Evolutionary conservation across 441 rosid species (phyloP), one percentile per base, ranked within the genome.

Genomic region (Brassica hybrid): DNA sequence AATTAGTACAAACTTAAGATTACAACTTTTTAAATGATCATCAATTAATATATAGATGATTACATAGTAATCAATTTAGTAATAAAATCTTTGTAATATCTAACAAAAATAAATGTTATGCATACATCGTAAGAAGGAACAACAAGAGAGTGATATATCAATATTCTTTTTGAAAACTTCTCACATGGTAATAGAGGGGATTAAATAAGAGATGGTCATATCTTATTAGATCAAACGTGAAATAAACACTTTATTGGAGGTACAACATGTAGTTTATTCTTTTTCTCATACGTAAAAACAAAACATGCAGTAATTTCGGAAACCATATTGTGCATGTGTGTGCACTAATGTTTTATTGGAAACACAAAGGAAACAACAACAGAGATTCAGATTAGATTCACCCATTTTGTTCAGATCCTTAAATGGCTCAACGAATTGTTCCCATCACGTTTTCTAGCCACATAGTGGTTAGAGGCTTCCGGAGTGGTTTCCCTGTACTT

Each of bases 391-490:
- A n/a, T n/a, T 2, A 48, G 56, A 1, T 45, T 12, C 7, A 5
- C 4, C 14, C n/a, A 12, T 18, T 56, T 56, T 56, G 4, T 17
- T 56, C 60, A 57, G 61, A 57, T 9, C 27, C 69, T 87, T 73
- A 83, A 83, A 64, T 83, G 86, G 12, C 41, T 38, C 36, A 90
- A 72, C 7, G 82, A 76, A 27, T 83, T 72, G 21, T 76, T 73
- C 4, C 88, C 88, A 59, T 73, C 81, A 3, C 83, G 84, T 43
- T 86, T 86, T 73, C 81, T 85, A 0, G 77, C 67, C 54, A 34
- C 36, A 57, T 43, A 82, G 11, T 60, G 38, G 18, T 16, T 13
- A 1, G 78, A 13, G 17, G 59, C 84, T 11, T 83, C 89, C 4
- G 41, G 48, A 4, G 86, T 60, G 0, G 83, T 83, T 65, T 82